A percentile compares a stretch with the other conserved stretches of the same genome.
Evolutionary conservation across 148 eudicot genomes (phyloP).

Genomic region (Polygonum maritimum): DNA sequence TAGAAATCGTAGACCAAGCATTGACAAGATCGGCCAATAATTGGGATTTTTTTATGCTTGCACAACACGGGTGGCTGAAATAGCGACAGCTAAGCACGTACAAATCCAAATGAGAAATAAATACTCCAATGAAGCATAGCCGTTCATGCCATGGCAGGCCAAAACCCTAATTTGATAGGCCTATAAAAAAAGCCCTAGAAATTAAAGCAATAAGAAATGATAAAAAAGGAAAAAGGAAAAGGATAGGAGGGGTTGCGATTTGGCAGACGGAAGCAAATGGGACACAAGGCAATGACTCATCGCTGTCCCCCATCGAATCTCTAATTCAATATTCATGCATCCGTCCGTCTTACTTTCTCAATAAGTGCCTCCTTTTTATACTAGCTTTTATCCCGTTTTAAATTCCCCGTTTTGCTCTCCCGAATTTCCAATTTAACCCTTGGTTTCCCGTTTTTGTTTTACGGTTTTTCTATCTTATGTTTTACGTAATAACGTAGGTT

Average conservation of each 20-base stretch:
- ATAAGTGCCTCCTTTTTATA: background rate
- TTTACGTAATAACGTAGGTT: too few relatives aligned
- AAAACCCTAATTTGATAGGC: background rate
- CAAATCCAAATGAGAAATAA: background rate
- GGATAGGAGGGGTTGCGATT: background rate
- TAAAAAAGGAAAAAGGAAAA: background rate
- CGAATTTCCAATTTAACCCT: background rate
- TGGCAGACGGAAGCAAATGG: background rate
- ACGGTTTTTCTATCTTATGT: too few relatives aligned
- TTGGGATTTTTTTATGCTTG: background rate
- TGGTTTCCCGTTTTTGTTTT: background rate
- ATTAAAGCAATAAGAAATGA: background rate
- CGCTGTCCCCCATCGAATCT: constrained; percentile 12
- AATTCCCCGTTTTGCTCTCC: background rate
- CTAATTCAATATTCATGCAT: background rate
- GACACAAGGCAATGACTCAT: constrained; percentile 6
- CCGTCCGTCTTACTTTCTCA: background rate
- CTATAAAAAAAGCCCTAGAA: background rate
- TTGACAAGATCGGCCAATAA: background rate
- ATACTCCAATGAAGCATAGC: background rate
- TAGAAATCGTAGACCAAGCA: background rate
- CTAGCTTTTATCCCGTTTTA: background rate
- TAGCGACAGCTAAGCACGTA: background rate
- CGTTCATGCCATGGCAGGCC: background rate
- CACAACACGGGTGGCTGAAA: background rate